Evolutionary conservation across 2,329 filamentous ascomycete genomes (phyloP).

Genomic region (Colletotrichum sp.): DNA sequence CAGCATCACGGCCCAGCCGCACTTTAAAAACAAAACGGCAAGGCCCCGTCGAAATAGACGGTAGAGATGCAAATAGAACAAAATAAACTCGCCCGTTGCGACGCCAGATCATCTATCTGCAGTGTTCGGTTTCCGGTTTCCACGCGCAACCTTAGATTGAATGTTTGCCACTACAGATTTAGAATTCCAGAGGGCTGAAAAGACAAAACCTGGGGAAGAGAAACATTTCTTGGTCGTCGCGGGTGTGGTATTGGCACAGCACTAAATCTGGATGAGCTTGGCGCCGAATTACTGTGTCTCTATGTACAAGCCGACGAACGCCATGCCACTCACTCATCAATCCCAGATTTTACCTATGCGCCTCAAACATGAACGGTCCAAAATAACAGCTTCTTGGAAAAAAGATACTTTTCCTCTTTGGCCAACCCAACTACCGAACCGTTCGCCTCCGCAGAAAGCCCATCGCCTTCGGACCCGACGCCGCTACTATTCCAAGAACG

Average conservation of each 20-base stretch:
- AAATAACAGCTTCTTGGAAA: background rate
- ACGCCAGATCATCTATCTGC: background rate
- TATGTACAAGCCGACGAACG: background rate
- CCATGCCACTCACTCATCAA: background rate
- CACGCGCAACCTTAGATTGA: background rate
- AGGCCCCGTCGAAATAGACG: background rate
- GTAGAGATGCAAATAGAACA: background rate
- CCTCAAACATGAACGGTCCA: background rate
- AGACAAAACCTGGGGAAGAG: conserved; percentile 8
- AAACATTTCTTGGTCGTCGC: background rate
- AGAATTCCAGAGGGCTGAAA: background rate
- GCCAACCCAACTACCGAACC: background rate
- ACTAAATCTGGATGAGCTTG: background rate
- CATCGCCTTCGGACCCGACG: conserved; percentile 2
- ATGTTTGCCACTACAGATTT: conserved; percentile 6
- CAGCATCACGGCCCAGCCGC: background rate
- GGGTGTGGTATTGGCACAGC: background rate
- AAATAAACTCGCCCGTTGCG: background rate
- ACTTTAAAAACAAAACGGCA: background rate
- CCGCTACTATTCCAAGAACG: conserved; percentile 12
- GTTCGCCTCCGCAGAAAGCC: background rate
- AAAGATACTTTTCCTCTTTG: background rate
- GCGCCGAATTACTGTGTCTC: background rate
- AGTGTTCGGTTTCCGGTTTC: background rate
- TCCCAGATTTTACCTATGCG: background rate